Conservation (phyloP, 331 rosid genomes). For the Rhamnella rubrinervis region DNA sequence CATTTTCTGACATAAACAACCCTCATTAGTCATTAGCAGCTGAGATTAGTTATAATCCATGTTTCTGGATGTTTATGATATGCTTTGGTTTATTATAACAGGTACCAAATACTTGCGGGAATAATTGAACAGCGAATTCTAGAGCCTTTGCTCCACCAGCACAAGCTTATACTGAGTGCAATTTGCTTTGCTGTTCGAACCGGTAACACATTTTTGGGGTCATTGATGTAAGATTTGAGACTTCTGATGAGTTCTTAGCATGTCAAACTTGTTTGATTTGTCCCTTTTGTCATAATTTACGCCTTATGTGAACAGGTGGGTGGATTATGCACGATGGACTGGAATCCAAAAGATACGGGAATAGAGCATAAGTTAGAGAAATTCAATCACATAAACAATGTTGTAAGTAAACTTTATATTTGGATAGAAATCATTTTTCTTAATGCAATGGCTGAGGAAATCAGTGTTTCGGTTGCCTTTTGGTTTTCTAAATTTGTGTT, state of each 20-base stretch:
- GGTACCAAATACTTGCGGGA: slow-evolving; percentile 95
- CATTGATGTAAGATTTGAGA: slow-evolving; percentile 61
- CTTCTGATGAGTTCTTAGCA: neutral
- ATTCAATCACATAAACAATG: neutral
- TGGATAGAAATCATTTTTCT: neutral
- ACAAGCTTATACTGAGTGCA: slow-evolving; percentile 70
- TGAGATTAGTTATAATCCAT: neutral
- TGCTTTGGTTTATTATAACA: slow-evolving; percentile 19
- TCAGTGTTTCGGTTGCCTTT: neutral
- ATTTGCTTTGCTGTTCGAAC: slow-evolving; percentile 76
- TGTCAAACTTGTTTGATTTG: neutral
- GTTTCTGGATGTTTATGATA: neutral
- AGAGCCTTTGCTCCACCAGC: slow-evolving; percentile 79
- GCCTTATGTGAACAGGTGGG: slow-evolving; percentile 65
- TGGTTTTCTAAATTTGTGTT: too few relatives aligned
- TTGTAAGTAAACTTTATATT: neutral
- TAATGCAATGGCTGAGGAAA: neutral
- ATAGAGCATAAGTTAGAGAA: slow-evolving; percentile 1
- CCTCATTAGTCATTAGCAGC: neutral
- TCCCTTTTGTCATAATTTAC: slow-evolving; percentile 4
- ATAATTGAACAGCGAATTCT: slow-evolving; percentile 78
- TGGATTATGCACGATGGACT: slow-evolving; percentile 84
- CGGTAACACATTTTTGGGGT: slow-evolving; percentile 89
- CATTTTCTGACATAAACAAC: too few relatives aligned
- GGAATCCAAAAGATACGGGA: slow-evolving; percentile 55